These are phyloP conservation scores for Recurvomyces mirabilis DNA, from an alignment of 495 filamentous ascomycete genomes.

Conservation along the genomic window DNA sequence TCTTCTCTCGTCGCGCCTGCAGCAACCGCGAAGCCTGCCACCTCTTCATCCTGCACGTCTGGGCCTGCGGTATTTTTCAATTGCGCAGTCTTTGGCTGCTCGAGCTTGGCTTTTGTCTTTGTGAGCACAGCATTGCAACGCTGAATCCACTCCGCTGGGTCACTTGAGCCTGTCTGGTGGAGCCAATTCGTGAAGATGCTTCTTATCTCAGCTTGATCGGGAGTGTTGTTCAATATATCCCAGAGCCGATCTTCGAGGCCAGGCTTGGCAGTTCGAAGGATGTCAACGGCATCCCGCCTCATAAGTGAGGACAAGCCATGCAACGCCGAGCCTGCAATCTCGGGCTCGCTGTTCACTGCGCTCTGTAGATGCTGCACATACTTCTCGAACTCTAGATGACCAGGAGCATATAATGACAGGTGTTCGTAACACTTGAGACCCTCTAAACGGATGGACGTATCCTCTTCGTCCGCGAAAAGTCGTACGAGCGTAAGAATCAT, in stretches of 20 bases:
- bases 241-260: conserved; percentile 86
- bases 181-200: conserved; percentile 87
- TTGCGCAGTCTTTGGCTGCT: conserved; percentile 36
- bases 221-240: conserved; percentile 68
- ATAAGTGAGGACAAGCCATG: conserved; percentile 89
- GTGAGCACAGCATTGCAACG: conserved; percentile 81
- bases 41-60: conserved; percentile 90
- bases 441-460: conserved; percentile 59
- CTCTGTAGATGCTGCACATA: conserved; percentile 77
- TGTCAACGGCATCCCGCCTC: conserved; percentile 75
- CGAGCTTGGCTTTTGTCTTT: conserved; percentile 57
- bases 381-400: conserved; percentile 64
- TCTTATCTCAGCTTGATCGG: conserved; percentile 61
- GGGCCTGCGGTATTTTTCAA: conserved; percentile 43
- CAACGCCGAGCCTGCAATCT: conserved; percentile 68
- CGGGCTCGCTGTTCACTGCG: conserved; percentile 54
- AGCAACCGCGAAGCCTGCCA: conserved; percentile 79
- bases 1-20: conserved; percentile 55
- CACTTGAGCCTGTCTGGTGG: conserved; percentile 66
- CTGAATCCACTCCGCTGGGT: conserved; percentile 73
- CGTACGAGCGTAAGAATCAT: conserved; percentile 77
- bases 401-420: conserved; percentile 81
- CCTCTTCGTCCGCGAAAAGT: conserved; percentile 71
- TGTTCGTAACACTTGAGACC: conserved; percentile 81
- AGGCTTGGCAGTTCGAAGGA: conserved; percentile 58